A percentile compares a stretch with the other conserved stretches of the same genome.
phyloP scores from a whole-genome alignment of 1,284 basidiomycete species.

The Cryptococcus wingfieldii region DNA sequence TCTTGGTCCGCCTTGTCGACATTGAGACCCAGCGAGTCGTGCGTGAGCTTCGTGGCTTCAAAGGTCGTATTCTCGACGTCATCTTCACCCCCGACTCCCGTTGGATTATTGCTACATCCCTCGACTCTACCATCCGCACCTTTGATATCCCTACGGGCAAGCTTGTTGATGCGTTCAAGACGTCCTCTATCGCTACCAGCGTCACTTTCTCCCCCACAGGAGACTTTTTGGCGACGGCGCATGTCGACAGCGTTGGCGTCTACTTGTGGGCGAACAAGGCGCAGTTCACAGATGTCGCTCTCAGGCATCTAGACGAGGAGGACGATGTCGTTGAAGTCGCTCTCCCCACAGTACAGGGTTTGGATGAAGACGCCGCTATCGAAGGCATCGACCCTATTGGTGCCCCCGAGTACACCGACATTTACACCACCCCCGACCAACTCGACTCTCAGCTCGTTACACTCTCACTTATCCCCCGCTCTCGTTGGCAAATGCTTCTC shows the following conservation, averaged over 20 bases:
- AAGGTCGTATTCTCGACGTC: slow-evolving; percentile 74
- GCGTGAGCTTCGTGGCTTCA: slow-evolving; percentile 77
- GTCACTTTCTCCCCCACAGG: slow-evolving; percentile 89
- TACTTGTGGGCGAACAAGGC: slow-evolving; percentile 97
- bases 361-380: slow-evolving; percentile 62
- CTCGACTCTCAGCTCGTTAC: slow-evolving; percentile 83
- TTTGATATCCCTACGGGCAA: slow-evolving; percentile 92
- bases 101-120: slow-evolving; percentile 82
- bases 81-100: slow-evolving; percentile 85
- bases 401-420: slow-evolving; percentile 58
- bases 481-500: slow-evolving; percentile 92
- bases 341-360: slow-evolving; percentile 78
- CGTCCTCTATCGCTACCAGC: slow-evolving; percentile 83
- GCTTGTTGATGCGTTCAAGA: slow-evolving; percentile 87
- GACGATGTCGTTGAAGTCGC: slow-evolving; percentile 65
- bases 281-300: slow-evolving; percentile 80
- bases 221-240: slow-evolving; percentile 92
- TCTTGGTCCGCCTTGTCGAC: slow-evolving; percentile 78
- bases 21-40: slow-evolving; percentile 84
- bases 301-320: slow-evolving; percentile 68
- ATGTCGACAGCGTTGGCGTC: slow-evolving; percentile 89
- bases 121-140: slow-evolving; percentile 89
- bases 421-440: slow-evolving; percentile 79
- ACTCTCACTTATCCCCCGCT: slow-evolving; percentile 82
- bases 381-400: slow-evolving; percentile 61